These are phyloP conservation scores for Pythium rishiriense DNA, from an alignment of 352 stramenopile genomes.

Conservation along the genomic window DNA sequence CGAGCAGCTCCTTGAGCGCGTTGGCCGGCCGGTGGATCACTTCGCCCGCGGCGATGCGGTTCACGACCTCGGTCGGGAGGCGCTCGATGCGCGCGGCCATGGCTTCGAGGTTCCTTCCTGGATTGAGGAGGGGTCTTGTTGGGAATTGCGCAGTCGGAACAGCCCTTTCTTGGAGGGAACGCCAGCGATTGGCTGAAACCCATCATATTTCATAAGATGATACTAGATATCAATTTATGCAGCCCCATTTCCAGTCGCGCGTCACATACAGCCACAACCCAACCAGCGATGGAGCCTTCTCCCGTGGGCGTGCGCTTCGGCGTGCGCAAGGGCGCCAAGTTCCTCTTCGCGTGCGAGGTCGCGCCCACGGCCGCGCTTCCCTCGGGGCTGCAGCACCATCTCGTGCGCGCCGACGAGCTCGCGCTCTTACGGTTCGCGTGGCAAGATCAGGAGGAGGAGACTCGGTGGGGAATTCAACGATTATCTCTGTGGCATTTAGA, in stretches of 20 bases:
- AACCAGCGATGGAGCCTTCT: background rate
- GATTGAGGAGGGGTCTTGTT: background rate
- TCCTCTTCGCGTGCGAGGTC: constrained; percentile 63
- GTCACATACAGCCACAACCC: constrained; percentile 10
- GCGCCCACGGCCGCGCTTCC: constrained; percentile 15
- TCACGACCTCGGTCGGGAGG: constrained; percentile 91
- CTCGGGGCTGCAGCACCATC: constrained; percentile 21
- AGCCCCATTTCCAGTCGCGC: background rate
- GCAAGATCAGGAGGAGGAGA: too few species aligned
- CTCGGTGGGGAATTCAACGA: too few species aligned
- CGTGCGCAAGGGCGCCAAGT: constrained; percentile 69
- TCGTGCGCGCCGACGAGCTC: constrained; percentile 40
- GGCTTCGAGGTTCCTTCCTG: too few species aligned
- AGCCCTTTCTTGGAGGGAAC: constrained; percentile 49
- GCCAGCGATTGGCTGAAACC: constrained; percentile 32
- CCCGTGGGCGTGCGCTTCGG: constrained; percentile 45
- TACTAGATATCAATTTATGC: background rate
- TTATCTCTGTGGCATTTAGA: constrained; percentile 19
- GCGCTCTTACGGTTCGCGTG: constrained; percentile 44
- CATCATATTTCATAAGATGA: constrained; percentile 16
- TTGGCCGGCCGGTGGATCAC: constrained; percentile 94
- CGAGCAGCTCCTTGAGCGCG: constrained; percentile 97
- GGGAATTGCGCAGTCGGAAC: background rate
- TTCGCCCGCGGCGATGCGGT: constrained; percentile 94
- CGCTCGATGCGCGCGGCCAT: constrained; percentile 73